Base-by-base conservation (phyloP, 495 filamentous ascomycete genomes). In the Penicillium taxi region DNA sequence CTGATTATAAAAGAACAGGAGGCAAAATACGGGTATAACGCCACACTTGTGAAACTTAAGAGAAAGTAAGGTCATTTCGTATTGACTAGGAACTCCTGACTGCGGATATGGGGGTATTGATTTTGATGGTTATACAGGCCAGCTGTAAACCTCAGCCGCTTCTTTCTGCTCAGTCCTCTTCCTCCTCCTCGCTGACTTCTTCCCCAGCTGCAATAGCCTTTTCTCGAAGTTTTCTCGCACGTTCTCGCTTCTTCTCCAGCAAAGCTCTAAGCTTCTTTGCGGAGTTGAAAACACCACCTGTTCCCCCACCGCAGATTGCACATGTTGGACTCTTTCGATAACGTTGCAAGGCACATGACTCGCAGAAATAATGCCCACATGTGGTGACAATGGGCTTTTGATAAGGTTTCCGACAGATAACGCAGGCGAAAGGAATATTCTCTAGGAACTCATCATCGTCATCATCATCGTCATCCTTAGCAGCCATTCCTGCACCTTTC, bases 351-450 rank as follows among this genome's bases (percentile, higher is more conserved):
- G 90, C 91, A 56, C 93, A 96, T 1, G 66, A 64, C 53, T 95
- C 82, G 58, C 91, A 98, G 45, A 96, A 98, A 51, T 96, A 96
- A 57, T 96, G 93, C 4, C 86, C 81, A 41, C 93, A 96, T 45
- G 84, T 83, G 21, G 91, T 98, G 9, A 89, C 66, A 13, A 96
- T 79, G 2, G 91, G 88, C 31, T 77, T 66, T 46, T 78, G 81
- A 59, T 98, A 98, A 6, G 78, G 61, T 26, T 77, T 76, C 51
- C 78, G 78, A 67, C 91, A 98, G 40, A 96, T 85, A 42, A 96
- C 78, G 53, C 91, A 98, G n/a, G 79, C 86, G 54, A 96, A 98
- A 0, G 91, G 91, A 20, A 96, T 95, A 39, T 77, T 82, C 55
- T 93, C 83, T 20, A 95, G 61, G 55, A 85, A 58, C 15, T 77